A percentile compares a stretch with the other conserved stretches of the same genome.
Evolutionary conservation across 345 rosid genomes (phyloP).

Genomic region (Draba incana): DNA sequence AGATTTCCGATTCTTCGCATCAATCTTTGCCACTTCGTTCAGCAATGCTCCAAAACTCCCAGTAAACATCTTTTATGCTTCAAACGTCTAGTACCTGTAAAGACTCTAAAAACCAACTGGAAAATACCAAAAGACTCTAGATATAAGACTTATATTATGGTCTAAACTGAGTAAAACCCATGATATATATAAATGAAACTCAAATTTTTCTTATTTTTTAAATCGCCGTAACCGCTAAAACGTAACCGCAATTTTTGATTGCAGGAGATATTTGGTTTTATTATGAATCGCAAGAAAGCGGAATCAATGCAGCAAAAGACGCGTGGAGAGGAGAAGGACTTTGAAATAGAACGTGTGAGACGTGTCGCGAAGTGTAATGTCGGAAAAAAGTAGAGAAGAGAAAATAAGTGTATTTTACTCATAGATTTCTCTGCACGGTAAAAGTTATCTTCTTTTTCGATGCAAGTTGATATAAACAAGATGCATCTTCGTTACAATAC

Average conservation of each 20-base stretch:
- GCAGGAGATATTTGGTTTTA: conserved; percentile 29
- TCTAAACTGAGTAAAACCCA: too few relatives aligned
- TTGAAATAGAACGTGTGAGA: conserved; percentile 33
- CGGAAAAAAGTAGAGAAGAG: conserved; percentile 25
- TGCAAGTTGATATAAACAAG: background rate
- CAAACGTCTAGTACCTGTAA: too few relatives aligned
- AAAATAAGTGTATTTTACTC: conserved; percentile 40
- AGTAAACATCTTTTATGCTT: too few relatives aligned
- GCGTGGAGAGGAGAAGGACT: conserved; percentile 31
- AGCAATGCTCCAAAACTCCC: too few relatives aligned
- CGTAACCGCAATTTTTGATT: background rate
- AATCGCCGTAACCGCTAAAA: background rate
- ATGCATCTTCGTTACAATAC: conserved; percentile 5
- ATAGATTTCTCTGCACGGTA: conserved; percentile 10
- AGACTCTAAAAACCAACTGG: too few relatives aligned
- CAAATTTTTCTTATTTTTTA: background rate
- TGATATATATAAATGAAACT: conserved; percentile 12
- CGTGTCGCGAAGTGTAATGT: conserved; percentile 37
- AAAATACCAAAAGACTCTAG: too few relatives aligned
- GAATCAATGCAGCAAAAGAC: conserved; percentile 10
- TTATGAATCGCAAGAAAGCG: conserved; percentile 28
- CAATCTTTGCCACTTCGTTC: too few relatives aligned
- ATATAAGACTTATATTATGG: too few relatives aligned
- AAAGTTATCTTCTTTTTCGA: conserved; percentile 23
- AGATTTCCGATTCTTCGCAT: too few relatives aligned